These are phyloP conservation scores for Zalerion maritima DNA, from an alignment of 495 filamentous ascomycete species.

Conservation along the genomic window DNA sequence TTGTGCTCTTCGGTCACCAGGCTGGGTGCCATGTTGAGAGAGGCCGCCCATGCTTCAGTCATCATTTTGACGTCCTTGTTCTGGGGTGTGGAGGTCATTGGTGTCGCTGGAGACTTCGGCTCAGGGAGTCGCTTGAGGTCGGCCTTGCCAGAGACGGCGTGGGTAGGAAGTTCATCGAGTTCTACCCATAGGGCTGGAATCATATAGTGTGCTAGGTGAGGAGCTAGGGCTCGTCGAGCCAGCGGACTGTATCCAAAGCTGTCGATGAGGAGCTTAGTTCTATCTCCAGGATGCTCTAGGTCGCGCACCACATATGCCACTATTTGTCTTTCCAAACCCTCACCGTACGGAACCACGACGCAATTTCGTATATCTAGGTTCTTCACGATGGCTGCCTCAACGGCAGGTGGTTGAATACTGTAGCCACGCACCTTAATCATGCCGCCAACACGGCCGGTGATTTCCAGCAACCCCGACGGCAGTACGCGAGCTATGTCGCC, in stretches of 20 bases:
- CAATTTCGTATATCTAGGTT: constrained; percentile 46
- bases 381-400: constrained; percentile 45
- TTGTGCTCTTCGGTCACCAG: constrained; percentile 45
- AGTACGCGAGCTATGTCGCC: constrained; percentile 54
- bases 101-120: constrained; percentile 25
- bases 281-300: constrained; percentile 32
- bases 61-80: constrained; percentile 39
- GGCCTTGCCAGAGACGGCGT: constrained; percentile 53
- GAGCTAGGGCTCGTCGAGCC: constrained; percentile 37
- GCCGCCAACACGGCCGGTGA: constrained; percentile 53
- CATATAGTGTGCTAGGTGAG: constrained; percentile 56
- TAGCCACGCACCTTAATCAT: constrained; percentile 58
- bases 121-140: constrained; percentile 46
- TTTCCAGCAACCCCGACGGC: constrained; percentile 49
- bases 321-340: constrained; percentile 48
- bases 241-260: constrained; percentile 43
- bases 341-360: constrained; percentile 45
- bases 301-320: constrained; percentile 55
- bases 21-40: constrained; percentile 37
- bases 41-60: constrained; percentile 43
- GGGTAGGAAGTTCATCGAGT: constrained; percentile 44
- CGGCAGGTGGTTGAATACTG: constrained; percentile 50
- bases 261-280: constrained; percentile 40
- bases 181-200: constrained; percentile 52
- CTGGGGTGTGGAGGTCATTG: constrained; percentile 23